phyloP scores from a whole-genome alignment of 2,329 filamentous ascomycete species.

The Epichloe baconii region DNA sequence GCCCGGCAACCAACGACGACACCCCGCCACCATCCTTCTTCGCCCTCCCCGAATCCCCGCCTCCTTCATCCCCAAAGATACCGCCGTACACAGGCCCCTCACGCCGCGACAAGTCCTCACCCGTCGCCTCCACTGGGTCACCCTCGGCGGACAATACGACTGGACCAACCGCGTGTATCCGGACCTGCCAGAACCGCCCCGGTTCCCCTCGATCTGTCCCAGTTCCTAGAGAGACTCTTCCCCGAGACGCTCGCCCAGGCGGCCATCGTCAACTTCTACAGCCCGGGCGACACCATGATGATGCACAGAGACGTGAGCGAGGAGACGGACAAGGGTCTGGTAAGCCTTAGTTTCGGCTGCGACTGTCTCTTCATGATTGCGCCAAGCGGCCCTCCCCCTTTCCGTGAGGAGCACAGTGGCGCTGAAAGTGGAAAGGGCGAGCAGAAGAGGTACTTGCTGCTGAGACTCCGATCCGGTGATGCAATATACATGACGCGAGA shows the following conservation, averaged over 20 bases:
- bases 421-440: conserved; percentile 8
- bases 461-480: conserved; percentile 72
- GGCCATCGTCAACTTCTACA: conserved; percentile 89
- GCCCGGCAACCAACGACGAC: conserved; percentile 33
- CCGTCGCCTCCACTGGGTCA: conserved; percentile 83
- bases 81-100: conserved; percentile 61
- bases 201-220: conserved; percentile 59
- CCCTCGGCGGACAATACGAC: conserved; percentile 89
- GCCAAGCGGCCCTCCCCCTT: conserved; percentile 28
- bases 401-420: conserved; percentile 11
- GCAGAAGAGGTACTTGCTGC: conserved; percentile 38
- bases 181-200: conserved; percentile 41
- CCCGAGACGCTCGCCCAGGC: conserved; percentile 70
- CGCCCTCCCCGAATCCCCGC: conserved; percentile 36
- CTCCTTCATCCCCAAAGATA: conserved; percentile 54
- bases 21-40: conserved; percentile 38
- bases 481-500: conserved; percentile 77
- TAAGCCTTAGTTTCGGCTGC: conserved; percentile 82
- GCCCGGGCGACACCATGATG: conserved; percentile 78
- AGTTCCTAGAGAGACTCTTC: conserved; percentile 57
- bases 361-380: conserved; percentile 81
- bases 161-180: conserved; percentile 86
- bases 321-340: conserved; percentile 60
- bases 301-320: conserved; percentile 92
- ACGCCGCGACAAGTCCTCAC: conserved; percentile 56